Evolutionary conservation across 805 yeast genomes (phyloP).

Genomic region (Candida jianshihensis): DNA sequence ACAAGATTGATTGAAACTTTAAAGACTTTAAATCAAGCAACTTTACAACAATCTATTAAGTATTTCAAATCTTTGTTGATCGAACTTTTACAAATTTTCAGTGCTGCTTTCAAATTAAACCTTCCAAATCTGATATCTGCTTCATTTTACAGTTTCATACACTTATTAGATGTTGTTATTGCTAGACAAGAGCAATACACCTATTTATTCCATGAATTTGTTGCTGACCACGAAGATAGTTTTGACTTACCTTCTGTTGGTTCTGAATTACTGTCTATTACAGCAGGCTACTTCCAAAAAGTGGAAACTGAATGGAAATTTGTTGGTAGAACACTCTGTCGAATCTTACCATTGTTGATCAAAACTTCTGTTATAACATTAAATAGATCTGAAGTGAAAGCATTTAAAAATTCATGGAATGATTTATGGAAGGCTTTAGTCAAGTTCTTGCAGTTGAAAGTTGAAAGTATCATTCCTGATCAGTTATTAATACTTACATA

Average conservation of each 20-base stretch:
- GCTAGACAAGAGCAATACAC: conserved; percentile 62
- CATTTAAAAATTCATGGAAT: conserved; percentile 23
- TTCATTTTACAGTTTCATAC: conserved; percentile 51
- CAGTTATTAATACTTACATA: conserved; percentile 58
- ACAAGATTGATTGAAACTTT: conserved; percentile 41
- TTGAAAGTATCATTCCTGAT: conserved; percentile 45
- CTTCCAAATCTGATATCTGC: conserved; percentile 25
- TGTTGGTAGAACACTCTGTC: conserved; percentile 56
- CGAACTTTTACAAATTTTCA: conserved; percentile 30
- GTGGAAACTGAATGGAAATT: conserved; percentile 54
- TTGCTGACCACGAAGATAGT: conserved; percentile 23
- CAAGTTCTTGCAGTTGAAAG: conserved; percentile 40
- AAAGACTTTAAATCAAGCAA: conserved; percentile 44
- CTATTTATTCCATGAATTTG: conserved; percentile 46
- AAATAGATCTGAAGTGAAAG: conserved; percentile 12
- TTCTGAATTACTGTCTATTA: conserved; percentile 36
- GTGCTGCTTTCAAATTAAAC: conserved; percentile 15
- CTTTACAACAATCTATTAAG: conserved; percentile 47
- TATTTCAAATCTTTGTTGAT: conserved; percentile 52
- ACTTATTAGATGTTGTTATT: conserved; percentile 52
- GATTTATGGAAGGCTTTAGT: conserved; percentile 28
- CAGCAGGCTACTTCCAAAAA: conserved; percentile 39
- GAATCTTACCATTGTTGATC: conserved; percentile 47
- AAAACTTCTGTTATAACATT: conserved; percentile 31
- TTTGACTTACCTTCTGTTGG: conserved; percentile 44